A percentile compares a stretch with the other conserved stretches of the same genome.
Conservation (phyloP, 495 filamentous ascomycete species). For the Penicillium bovifimosum region DNA sequence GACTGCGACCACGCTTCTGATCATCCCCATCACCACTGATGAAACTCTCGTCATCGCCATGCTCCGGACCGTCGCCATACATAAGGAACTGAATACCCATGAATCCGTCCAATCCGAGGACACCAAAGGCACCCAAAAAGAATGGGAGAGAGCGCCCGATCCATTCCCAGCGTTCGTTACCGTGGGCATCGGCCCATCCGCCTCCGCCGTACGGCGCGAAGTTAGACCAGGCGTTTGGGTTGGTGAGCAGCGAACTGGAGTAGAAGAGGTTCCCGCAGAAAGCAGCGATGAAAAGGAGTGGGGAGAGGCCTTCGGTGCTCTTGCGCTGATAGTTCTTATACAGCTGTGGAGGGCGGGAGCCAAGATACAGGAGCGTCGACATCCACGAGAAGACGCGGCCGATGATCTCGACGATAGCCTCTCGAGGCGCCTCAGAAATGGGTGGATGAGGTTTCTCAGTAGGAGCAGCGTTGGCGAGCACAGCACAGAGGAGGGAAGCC, state of each 20-base stretch:
- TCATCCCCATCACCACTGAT: slow-evolving; percentile 24
- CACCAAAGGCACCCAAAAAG: slow-evolving; percentile 66
- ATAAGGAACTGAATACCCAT: slow-evolving; percentile 62
- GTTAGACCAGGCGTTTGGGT: slow-evolving; percentile 62
- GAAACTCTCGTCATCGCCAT: slow-evolving; percentile 22
- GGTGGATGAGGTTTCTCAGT: slow-evolving; percentile 26
- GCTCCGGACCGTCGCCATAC: slow-evolving; percentile 44
- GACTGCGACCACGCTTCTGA: slow-evolving; percentile 34
- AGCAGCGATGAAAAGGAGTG: slow-evolving; percentile 62
- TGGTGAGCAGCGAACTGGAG: slow-evolving; percentile 58
- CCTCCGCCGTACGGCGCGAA: slow-evolving; percentile 58
- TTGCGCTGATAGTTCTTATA: slow-evolving; percentile 61
- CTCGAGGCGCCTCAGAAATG: slow-evolving; percentile 16
- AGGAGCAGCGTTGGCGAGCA: slow-evolving; percentile 40
- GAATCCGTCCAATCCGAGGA: slow-evolving; percentile 58
- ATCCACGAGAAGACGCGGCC: slow-evolving; percentile 61
- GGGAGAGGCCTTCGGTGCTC: slow-evolving; percentile 65
- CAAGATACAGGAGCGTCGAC: slow-evolving; percentile 61
- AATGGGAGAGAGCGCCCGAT: slow-evolving; percentile 57
- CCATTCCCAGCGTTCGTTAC: slow-evolving; percentile 55
- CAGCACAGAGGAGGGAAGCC: slow-evolving; percentile 42
- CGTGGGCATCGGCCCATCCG: slow-evolving; percentile 59
- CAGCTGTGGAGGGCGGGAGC: slow-evolving; percentile 66
- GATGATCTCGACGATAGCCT: slow-evolving; percentile 37
- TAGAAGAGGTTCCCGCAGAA: slow-evolving; percentile 73